Conservation (phyloP, 768 basidiomycete genomes). For the Mycena capillaripes region DNA sequence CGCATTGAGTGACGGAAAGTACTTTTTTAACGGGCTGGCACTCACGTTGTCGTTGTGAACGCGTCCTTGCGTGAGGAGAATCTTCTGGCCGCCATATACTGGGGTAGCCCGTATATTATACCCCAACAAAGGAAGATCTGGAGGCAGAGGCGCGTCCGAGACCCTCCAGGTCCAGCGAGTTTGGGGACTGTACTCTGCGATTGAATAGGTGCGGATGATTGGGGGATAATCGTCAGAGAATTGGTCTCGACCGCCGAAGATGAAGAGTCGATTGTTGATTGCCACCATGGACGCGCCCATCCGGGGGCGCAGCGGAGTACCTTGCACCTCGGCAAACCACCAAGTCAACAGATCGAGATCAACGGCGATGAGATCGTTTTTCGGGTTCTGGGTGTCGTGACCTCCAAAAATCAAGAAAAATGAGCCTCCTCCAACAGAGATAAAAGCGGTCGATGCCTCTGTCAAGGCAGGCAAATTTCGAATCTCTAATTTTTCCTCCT, state of each 20-base stretch:
- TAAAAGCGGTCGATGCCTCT: constrained; percentile 36
- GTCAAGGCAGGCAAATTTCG: constrained; percentile 37
- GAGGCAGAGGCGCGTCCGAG: constrained; percentile 35
- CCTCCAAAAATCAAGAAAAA: constrained; percentile 50
- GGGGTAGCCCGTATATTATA: constrained; percentile 33
- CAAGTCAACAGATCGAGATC: constrained; percentile 6
- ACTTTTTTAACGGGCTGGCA: not conserved
- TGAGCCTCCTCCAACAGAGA: constrained; percentile 30
- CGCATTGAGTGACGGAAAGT: not conserved
- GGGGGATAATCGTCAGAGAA: constrained; percentile 22
- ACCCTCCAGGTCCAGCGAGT: constrained; percentile 40
- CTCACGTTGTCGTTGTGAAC: not conserved
- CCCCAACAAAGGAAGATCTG: constrained; percentile 26
- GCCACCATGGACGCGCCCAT: constrained; percentile 40
- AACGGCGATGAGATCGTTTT: constrained; percentile 10
- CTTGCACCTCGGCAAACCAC: constrained; percentile 22
- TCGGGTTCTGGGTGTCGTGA: not conserved
- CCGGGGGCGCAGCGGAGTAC: not conserved
- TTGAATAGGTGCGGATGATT: constrained; percentile 36
- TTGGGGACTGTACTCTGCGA: constrained; percentile 30
- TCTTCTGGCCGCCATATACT: constrained; percentile 42
- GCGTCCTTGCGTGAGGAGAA: constrained; percentile 39
- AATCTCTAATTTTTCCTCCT: not conserved
- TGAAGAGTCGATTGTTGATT: constrained; percentile 38
- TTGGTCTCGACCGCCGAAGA: constrained; percentile 43